A percentile compares a stretch with the other conserved stretches of the same genome.
Conservation (phyloP, 805 yeast species). For the Candida ponderosae region DNA sequence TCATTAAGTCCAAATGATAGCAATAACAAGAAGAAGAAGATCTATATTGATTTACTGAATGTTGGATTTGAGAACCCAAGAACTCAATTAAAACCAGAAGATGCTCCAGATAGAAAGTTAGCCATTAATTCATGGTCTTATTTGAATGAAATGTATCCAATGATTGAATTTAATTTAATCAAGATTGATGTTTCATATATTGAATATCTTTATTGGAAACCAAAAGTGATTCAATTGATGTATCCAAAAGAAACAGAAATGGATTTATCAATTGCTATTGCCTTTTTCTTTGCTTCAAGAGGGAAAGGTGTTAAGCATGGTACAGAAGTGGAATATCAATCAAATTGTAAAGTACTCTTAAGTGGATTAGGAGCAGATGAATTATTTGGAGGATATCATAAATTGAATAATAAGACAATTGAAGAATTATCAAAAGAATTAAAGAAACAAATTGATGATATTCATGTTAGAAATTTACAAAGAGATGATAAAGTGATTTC, state of each 20-base stretch:
- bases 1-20: slow-evolving; percentile 1
- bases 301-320: slow-evolving; percentile 33
- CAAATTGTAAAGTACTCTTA: slow-evolving; percentile 61
- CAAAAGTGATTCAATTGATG: slow-evolving; percentile 57
- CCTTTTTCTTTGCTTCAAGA: slow-evolving; percentile 84
- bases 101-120: slow-evolving; percentile 82
- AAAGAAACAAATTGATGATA: slow-evolving; percentile 59
- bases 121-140: slow-evolving; percentile 57
- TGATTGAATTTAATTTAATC: slow-evolving; percentile 37
- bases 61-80: slow-evolving; percentile 93
- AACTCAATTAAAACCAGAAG: slow-evolving; percentile 44
- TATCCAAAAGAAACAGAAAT: slow-evolving; percentile 84
- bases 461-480: slow-evolving; percentile 75
- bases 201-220: slow-evolving; percentile 45
- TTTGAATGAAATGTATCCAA: slow-evolving; percentile 36
- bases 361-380: slow-evolving; percentile 98
- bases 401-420: slow-evolving; percentile 50
- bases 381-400: slow-evolving; percentile 89
- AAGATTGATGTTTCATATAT: slow-evolving; percentile 71
- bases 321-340: slow-evolving; percentile 26
- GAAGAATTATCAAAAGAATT: slow-evolving; percentile 49
- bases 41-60: slow-evolving; percentile 76
- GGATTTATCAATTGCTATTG: slow-evolving; percentile 94
- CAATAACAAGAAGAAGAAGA: too few species aligned
- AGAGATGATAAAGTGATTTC: slow-evolving; percentile 88